Conservation (phyloP, 345 rosid genomes). For the Odontarrhena argentea region DNA sequence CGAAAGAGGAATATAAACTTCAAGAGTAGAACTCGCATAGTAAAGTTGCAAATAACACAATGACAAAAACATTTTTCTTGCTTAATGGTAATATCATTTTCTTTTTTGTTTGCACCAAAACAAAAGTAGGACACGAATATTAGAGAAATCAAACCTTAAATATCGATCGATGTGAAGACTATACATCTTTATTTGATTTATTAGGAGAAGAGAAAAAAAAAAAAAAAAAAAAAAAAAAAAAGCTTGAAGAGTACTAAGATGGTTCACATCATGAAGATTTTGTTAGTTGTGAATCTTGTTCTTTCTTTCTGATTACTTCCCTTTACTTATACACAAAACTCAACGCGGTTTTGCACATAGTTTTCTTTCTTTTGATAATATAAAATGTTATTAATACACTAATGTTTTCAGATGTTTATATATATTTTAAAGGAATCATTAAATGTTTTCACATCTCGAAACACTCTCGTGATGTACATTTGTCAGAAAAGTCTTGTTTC, state of each 20-base stretch:
- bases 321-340: constrained; percentile 8
- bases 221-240: background rate
- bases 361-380: background rate
- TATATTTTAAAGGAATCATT: background rate
- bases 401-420: background rate
- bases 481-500: background rate
- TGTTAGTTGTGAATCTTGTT: background rate
- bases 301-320: background rate
- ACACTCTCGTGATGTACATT: background rate
- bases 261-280: constrained; percentile 10
- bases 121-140: too few species aligned
- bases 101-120: background rate
- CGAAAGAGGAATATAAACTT: background rate
- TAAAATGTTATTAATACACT: background rate
- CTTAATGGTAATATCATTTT: too few species aligned
- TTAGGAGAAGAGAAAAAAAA: background rate
- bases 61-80: too few species aligned
- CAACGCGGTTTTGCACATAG: background rate
- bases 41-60: background rate
- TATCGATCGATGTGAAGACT: background rate
- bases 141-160: background rate
- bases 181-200: background rate
- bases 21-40: too few species aligned
- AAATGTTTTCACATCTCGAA: constrained; percentile 7
- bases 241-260: background rate